Percentiles rank a stretch among this genome's conserved stretches.
These are phyloP conservation scores for Erysimum cheiri DNA, from an alignment of 441 rosid genomes.

Conservation along the genomic window DNA sequence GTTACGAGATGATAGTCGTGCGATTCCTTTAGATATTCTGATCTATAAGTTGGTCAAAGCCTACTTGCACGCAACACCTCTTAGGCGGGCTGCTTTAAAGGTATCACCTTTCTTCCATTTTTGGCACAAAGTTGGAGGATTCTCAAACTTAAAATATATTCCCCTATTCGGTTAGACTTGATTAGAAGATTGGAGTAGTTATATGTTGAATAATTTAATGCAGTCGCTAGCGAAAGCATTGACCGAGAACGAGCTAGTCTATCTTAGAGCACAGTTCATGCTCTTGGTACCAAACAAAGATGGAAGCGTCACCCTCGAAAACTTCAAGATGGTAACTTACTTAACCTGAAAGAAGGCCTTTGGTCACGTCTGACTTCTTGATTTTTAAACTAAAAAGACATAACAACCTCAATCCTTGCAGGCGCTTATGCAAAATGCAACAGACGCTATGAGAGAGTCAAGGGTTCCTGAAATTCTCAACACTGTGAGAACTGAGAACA, in stretches of 20 bases:
- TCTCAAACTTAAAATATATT: not conserved
- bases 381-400: not conserved
- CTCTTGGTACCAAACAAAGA: conserved; percentile 79
- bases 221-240: conserved; percentile 89
- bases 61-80: conserved; percentile 78
- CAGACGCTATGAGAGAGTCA: conserved; percentile 89
- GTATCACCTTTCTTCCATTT: conserved; percentile 42
- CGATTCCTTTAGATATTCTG: conserved; percentile 75
- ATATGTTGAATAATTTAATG: conserved; percentile 25
- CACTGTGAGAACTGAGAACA: conserved; percentile 49
- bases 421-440: conserved; percentile 72
- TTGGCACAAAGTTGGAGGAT: not conserved
- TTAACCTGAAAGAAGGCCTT: not conserved
- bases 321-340: conserved; percentile 70
- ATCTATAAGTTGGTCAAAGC: conserved; percentile 80
- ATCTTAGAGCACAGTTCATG: conserved; percentile 81
- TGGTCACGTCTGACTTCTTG: not conserved
- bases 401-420: conserved; percentile 40
- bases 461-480: conserved; percentile 74
- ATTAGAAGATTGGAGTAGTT: conserved; percentile 2
- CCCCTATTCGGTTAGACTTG: conserved; percentile 1
- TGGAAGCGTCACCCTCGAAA: conserved; percentile 78
- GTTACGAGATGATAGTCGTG: conserved; percentile 66
- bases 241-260: conserved; percentile 77
- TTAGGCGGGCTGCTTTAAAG: conserved; percentile 84